Evolutionary conservation across 2,329 filamentous ascomycete genomes (phyloP).

Genomic region (Pseudogymnoascus sp.): DNA sequence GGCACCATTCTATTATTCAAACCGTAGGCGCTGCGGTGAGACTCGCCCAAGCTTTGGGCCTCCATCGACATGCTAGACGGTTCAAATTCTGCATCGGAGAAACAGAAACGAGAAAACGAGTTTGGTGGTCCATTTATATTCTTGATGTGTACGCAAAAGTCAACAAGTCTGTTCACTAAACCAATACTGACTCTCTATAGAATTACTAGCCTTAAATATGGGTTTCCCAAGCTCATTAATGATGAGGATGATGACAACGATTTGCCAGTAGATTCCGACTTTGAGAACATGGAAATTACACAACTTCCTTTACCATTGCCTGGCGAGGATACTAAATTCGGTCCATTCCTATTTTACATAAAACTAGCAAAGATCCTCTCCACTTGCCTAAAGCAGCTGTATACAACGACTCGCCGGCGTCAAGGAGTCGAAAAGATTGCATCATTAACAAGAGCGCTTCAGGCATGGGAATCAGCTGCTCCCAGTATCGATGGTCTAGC

Average conservation of each 20-base stretch:
- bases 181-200: neutral
- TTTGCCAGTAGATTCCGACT: neutral
- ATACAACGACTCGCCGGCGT: conserved; percentile 8
- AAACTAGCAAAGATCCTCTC: conserved; percentile 1
- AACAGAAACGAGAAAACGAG: conserved; percentile 1
- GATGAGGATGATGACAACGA: conserved; percentile 10
- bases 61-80: neutral
- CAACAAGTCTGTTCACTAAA: neutral
- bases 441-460: neutral
- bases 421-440: conserved; percentile 9
- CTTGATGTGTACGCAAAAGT: conserved; percentile 5
- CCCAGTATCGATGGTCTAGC: neutral
- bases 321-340: conserved; percentile 5
- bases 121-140: conserved; percentile 11
- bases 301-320: conserved; percentile 4
- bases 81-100: neutral
- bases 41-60: neutral
- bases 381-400: neutral
- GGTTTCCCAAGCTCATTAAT: conserved; percentile 7
- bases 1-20: neutral
- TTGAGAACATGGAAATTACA: neutral
- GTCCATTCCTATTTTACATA: neutral
- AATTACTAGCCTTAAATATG: conserved; percentile 7
- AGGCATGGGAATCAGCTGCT: neutral
- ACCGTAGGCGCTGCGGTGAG: neutral